A percentile compares a stretch with the other conserved stretches of the same genome.
phyloP scores from a whole-genome alignment of 495 filamentous ascomycete genomes.

The Neohortaea acidophila region DNA sequence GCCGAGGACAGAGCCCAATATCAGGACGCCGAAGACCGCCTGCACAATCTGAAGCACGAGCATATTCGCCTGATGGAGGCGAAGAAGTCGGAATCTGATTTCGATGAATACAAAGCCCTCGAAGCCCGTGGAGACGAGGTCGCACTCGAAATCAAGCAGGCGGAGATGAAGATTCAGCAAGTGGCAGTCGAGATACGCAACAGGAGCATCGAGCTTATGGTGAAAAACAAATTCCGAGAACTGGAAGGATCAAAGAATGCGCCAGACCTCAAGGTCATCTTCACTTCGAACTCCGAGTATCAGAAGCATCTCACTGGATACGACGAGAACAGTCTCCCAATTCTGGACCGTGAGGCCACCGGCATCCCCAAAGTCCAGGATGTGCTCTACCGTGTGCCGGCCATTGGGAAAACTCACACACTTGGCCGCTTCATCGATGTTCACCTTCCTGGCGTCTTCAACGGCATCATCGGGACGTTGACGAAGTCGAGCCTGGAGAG shows the following conservation, averaged over 20 bases:
- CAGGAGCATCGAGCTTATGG: not conserved
- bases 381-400: conserved; percentile 1
- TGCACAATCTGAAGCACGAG: not conserved
- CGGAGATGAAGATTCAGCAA: conserved; percentile 2
- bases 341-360: conserved; percentile 2
- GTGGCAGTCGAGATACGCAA: not conserved
- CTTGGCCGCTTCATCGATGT: not conserved
- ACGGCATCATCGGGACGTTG: not conserved
- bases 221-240: not conserved
- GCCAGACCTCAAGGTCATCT: conserved; percentile 7
- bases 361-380: conserved; percentile 3
- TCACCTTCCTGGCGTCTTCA: conserved; percentile 1
- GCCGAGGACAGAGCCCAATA: not conserved
- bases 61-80: no score
- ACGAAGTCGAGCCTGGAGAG: conserved; percentile 5
- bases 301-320: conserved; percentile 7
- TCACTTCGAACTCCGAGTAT: conserved; percentile 3
- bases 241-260: not conserved
- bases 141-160: no score
- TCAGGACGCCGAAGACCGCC: not conserved
- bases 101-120: no score
- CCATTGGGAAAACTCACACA: not conserved
- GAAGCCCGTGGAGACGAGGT: no score
- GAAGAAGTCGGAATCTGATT: no score
- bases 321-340: conserved; percentile 1